A percentile compares a stretch with the other conserved stretches of the same genome.
Evolutionary conservation across 495 filamentous ascomycete species (phyloP).

Genomic region (Aspergillus wentii): DNA sequence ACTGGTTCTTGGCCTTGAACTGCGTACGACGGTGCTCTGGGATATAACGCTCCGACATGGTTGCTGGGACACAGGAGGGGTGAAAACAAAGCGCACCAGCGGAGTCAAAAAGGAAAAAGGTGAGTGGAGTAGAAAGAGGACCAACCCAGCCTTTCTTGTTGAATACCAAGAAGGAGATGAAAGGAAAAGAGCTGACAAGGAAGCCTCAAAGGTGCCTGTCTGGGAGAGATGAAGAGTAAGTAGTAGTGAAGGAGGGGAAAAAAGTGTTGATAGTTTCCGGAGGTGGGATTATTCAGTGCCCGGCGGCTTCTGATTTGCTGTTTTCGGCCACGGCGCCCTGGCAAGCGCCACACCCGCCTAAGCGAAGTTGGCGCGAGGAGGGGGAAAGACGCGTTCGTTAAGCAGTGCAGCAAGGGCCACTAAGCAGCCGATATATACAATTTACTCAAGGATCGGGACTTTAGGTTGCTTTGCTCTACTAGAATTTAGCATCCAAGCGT

Average conservation of each 20-base stretch:
- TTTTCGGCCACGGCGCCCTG: constrained; percentile 8
- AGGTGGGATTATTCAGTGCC: constrained; percentile 21
- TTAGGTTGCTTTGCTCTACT: too few species aligned
- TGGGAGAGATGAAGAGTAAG: constrained; percentile 5
- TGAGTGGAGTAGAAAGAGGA: constrained; percentile 12
- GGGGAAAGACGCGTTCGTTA: neutral
- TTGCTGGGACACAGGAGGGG: constrained; percentile 37
- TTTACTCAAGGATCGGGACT: too few species aligned
- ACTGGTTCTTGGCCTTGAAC: constrained; percentile 97
- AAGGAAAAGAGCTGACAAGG: too few species aligned
- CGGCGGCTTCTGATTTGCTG: constrained; percentile 14
- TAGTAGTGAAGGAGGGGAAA: constrained; percentile 21
- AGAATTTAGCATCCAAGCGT: too few species aligned
- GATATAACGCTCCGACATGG: constrained; percentile 98
- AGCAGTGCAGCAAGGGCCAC: neutral
- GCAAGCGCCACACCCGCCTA: constrained; percentile 20
- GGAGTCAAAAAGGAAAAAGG: constrained; percentile 21
- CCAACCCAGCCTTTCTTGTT: neutral
- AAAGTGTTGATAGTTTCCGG: constrained; percentile 19
- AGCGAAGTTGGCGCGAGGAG: constrained; percentile 22
- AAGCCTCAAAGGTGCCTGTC: too few species aligned
- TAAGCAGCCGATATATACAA: too few species aligned
- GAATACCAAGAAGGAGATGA: too few species aligned
- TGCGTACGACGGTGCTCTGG: constrained; percentile 98
- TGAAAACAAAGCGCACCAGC: constrained; percentile 31